phyloP scores from a whole-genome alignment of 176 grass and related monocot species.

The Eleusine indica region DNA sequence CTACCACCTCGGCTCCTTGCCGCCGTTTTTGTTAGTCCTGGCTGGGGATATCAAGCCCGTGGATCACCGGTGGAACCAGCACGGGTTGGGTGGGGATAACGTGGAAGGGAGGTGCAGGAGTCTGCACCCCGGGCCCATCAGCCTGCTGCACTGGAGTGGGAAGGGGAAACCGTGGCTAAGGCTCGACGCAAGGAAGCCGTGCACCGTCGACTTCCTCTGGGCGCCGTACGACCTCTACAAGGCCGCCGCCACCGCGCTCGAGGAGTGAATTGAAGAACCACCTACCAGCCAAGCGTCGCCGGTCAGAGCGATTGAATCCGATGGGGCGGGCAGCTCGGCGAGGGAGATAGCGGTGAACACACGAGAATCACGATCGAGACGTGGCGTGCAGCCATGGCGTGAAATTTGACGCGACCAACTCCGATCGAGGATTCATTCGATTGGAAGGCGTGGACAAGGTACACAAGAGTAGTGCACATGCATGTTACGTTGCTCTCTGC shows the following conservation, averaged over 20 bases:
- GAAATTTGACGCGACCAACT: too few species aligned
- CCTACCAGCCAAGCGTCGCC: too few species aligned
- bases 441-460: not conserved
- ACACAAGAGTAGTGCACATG: not conserved
- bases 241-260: constrained; percentile 51
- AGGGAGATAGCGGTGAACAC: too few species aligned
- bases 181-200: constrained; percentile 64
- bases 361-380: too few species aligned
- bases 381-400: too few species aligned
- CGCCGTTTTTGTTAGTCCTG: constrained; percentile 73
- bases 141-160: constrained; percentile 82
- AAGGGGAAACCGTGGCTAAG: constrained; percentile 81
- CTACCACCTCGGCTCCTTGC: constrained; percentile 81
- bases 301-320: too few species aligned
- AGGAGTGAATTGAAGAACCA: too few species aligned
- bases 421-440: not conserved
- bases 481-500: too few species aligned
- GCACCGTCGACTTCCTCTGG: constrained; percentile 82
- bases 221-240: constrained; percentile 82
- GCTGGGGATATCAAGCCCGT: constrained; percentile 76
- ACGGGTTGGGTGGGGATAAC: constrained; percentile 85
- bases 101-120: constrained; percentile 65
- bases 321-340: too few species aligned
- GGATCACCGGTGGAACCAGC: constrained; percentile 85
- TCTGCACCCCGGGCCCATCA: constrained; percentile 73